phyloP scores from a whole-genome alignment of 1,284 basidiomycete species.

The Exsudoporus floridanus region DNA sequence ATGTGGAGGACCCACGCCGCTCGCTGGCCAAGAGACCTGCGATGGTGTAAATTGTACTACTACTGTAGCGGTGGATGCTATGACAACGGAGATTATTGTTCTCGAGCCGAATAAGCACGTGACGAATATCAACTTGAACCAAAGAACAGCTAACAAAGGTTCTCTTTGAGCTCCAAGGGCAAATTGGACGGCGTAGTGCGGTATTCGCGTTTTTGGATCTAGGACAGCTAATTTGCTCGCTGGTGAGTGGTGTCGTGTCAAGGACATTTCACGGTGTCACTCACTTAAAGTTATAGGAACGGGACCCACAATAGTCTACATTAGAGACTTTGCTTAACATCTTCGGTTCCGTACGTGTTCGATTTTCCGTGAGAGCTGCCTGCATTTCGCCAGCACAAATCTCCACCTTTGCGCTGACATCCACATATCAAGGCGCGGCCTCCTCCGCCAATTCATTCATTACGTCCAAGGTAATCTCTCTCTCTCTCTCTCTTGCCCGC shows the following conservation, averaged over 20 bases:
- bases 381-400: constrained; percentile 1
- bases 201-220: too few species aligned
- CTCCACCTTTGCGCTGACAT: constrained; percentile 12
- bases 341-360: constrained; percentile 30
- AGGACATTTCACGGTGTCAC: constrained; percentile 10
- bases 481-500: background rate
- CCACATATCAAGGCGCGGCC: constrained; percentile 56
- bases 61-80: background rate
- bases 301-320: constrained; percentile 49
- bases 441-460: constrained; percentile 66
- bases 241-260: constrained; percentile 22
- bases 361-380: constrained; percentile 43
- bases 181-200: constrained; percentile 1
- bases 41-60: constrained; percentile 11
- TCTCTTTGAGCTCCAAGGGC: background rate
- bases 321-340: constrained; percentile 37
- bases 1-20: constrained; percentile 35
- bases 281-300: constrained; percentile 31
- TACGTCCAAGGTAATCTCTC: constrained; percentile 47
- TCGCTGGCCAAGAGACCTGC: constrained; percentile 33
- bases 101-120: constrained; percentile 22
- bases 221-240: background rate
- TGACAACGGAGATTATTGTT: constrained; percentile 20
- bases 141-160: constrained; percentile 28
- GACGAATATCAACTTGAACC: constrained; percentile 28